Evolutionary conservation across 2,329 filamentous ascomycete genomes (phyloP).

Genomic region (Phyllosticta citriasiana): DNA sequence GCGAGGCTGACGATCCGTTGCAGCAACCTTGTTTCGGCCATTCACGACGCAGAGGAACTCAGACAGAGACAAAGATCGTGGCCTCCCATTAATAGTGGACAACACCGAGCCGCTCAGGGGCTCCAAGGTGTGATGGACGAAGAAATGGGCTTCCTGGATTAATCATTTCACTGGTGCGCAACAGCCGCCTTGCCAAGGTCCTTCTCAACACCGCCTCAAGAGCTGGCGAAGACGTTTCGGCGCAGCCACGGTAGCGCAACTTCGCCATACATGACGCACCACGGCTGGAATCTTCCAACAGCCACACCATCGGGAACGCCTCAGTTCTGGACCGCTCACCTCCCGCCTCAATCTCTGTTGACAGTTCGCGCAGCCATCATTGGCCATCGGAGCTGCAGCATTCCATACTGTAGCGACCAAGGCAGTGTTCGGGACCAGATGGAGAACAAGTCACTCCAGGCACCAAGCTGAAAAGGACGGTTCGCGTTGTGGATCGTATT

Average conservation of each 20-base stretch:
- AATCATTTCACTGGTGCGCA: not conserved
- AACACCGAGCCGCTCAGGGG: constrained; percentile 32
- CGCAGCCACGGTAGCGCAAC: not conserved
- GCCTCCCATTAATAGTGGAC: constrained; percentile 40
- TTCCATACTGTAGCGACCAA: not conserved
- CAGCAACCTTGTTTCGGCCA: constrained; percentile 38
- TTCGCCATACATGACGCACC: not conserved
- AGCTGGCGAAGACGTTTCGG: not conserved
- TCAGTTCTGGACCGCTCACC: not conserved
- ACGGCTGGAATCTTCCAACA: not conserved
- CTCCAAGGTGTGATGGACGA: constrained; percentile 46
- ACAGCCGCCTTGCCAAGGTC: not conserved
- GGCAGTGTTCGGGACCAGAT: not conserved
- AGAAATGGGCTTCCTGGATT: constrained; percentile 48
- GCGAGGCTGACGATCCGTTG: not conserved
- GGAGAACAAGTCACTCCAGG: not conserved
- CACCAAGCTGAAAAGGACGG: not conserved
- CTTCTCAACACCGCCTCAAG: not conserved
- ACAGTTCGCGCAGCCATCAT: not conserved
- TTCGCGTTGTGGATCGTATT: not conserved
- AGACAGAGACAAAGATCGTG: constrained; percentile 34
- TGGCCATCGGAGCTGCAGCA: not conserved
- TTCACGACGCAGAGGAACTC: constrained; percentile 40
- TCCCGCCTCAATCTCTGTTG: not conserved
- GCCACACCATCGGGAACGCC: not conserved